Evolutionary conservation across 768 basidiomycete species (phyloP).

Genomic region (Collybiopsis luxurians): DNA sequence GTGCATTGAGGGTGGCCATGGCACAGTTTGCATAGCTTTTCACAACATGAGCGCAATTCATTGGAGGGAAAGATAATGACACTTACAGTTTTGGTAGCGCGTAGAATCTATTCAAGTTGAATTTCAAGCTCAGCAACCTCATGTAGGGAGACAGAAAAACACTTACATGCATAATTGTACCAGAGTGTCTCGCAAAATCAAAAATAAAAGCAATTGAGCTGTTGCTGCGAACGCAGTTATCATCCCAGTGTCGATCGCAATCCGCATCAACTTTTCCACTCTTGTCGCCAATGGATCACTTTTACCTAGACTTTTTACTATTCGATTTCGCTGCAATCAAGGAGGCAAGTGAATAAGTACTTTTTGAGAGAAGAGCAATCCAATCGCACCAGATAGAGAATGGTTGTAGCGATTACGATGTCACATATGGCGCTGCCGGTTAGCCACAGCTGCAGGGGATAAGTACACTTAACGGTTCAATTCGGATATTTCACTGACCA

Average conservation of each 20-base stretch:
- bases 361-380: too few species aligned
- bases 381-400: constrained; percentile 26
- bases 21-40: constrained; percentile 4
- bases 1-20: constrained; percentile 2
- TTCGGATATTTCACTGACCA: neutral
- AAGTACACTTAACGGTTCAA: neutral
- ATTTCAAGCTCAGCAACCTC: neutral
- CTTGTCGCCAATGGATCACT: neutral
- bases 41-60: neutral
- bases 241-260: constrained; percentile 21
- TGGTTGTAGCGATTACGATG: constrained; percentile 20
- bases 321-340: neutral
- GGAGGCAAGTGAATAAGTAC: too few species aligned
- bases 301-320: neutral
- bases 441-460: constrained; percentile 20
- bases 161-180: constrained; percentile 18
- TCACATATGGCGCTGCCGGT: constrained; percentile 19
- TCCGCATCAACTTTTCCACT: constrained; percentile 8
- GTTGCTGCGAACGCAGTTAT: constrained; percentile 14
- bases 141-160: neutral
- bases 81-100: constrained; percentile 4
- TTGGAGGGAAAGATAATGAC: neutral
- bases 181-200: constrained; percentile 12
- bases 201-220: constrained; percentile 16
- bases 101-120: neutral